Base-by-base conservation (phyloP, 1,284 basidiomycete genomes). In the Papiliotrema flavescens region DNA sequence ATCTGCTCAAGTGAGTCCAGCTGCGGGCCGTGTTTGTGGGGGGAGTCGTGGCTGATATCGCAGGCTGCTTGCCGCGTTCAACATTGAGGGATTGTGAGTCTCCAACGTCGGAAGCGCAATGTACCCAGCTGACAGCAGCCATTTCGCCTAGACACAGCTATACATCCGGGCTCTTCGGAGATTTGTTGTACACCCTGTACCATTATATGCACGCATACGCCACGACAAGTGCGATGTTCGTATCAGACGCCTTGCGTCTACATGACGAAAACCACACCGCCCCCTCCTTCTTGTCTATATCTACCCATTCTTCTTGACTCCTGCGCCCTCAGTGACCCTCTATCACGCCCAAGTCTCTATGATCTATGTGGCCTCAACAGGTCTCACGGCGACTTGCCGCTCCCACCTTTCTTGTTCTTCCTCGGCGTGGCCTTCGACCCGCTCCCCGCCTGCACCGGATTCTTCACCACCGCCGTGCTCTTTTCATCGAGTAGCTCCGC, bases 1-100 rank as follows among this genome's bases (percentile, higher is more conserved):
- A 90, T 70, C 76, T 93, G 42, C 77, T 92, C n/a, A 85, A 85
- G 86, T 87, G 63, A 58, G 51, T 19, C 17, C 3, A 26, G 20
- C 40, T 40, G 7, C 40, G 14, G 9, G 11, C 36, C 19, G 17
- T 3, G 8, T 23, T n/a, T n/a, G n/a, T n/a, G n/a, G n/a, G n/a
- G 8, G 32, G 32, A 46, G n/a, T 17, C 13, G 28, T 24, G 24
- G 19, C 42, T 13, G 19, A 14, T 15, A 46, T 34, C 32, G 24
- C 47, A 42, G 37, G 15, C 36, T 47, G 32, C 52, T 74, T 34
- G 70, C 70, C 3, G 60, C 65, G 41, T 74, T 74, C 67, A 74
- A 74, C 48, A 56, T 65, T 19, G 56, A 65, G 36, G 70, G 70
- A 54, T 65, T 74, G 71, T 71, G 48, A 68, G 71, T 68, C 23